Conservation (phyloP, 2,329 filamentous ascomycete species). For the Calonectria multiphialidica region DNA sequence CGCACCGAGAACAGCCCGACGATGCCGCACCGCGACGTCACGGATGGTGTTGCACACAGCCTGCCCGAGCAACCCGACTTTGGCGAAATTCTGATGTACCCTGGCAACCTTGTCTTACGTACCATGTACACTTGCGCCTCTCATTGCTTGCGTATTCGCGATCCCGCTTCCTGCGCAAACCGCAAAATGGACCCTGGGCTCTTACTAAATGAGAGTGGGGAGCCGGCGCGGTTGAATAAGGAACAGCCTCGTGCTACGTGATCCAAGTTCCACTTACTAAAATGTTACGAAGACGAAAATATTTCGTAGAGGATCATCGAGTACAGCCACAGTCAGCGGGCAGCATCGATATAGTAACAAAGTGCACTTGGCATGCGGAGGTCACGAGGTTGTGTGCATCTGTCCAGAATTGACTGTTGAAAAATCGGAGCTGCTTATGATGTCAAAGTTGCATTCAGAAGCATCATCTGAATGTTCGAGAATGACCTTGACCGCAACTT, state of each 20-base stretch:
- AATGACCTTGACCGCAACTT: neutral
- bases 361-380: neutral
- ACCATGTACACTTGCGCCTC: neutral
- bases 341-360: neutral
- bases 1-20: neutral
- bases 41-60: neutral
- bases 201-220: neutral
- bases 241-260: no score
- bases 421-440: neutral
- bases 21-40: neutral
- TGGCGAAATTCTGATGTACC: neutral
- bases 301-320: neutral
- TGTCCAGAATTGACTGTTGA: neutral
- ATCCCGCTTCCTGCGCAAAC: neutral
- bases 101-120: neutral
- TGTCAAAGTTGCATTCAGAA: neutral
- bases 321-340: constrained; percentile 7
- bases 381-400: neutral
- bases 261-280: neutral
- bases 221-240: neutral
- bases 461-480: neutral
- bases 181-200: neutral
- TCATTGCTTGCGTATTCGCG: neutral
- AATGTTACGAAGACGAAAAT: neutral
- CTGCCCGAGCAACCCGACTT: neutral